Evolutionary conservation across 2,329 filamentous ascomycete genomes (phyloP).

Genomic region (Fusarium sambucinum): DNA sequence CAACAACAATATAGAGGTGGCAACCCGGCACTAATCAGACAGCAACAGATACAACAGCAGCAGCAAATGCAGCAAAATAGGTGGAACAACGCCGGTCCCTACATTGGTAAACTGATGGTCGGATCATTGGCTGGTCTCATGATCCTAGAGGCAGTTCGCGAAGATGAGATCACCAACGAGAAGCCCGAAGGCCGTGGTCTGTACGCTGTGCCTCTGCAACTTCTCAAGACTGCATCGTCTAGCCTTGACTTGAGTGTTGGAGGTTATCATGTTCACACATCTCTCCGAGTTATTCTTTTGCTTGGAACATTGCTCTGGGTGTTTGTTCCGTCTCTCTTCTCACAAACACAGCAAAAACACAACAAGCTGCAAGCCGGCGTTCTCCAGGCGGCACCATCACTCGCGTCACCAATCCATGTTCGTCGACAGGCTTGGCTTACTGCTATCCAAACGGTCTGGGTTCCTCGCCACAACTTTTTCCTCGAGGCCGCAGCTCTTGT

Average conservation of each 20-base stretch:
- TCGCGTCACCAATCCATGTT: constrained; percentile 85
- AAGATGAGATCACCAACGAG: constrained; percentile 74
- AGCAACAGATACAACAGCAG: constrained; percentile 68
- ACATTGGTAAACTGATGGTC: constrained; percentile 86
- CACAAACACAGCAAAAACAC: constrained; percentile 60
- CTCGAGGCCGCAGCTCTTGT: constrained; percentile 85
- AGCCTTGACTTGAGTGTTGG: constrained; percentile 64
- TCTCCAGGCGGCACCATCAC: constrained; percentile 71
- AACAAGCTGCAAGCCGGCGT: constrained; percentile 61
- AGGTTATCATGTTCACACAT: constrained; percentile 66
- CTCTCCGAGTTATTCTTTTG: constrained; percentile 65
- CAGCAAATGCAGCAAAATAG: constrained; percentile 63
- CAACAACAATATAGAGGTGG: constrained; percentile 61
- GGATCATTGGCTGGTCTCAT: constrained; percentile 92
- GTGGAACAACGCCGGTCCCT: constrained; percentile 68
- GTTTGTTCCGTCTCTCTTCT: constrained; percentile 66
- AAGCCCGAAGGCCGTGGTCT: constrained; percentile 75
- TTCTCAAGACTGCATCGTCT: constrained; percentile 64
- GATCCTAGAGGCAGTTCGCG: constrained; percentile 83
- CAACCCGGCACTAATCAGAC: constrained; percentile 62
- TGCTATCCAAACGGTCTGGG: constrained; percentile 91
- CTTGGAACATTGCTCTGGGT: constrained; percentile 67
- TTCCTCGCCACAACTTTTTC: constrained; percentile 87
- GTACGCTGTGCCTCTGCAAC: constrained; percentile 71
- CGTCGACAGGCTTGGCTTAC: constrained; percentile 93